Evolutionary conservation across 2,329 filamentous ascomycete species (phyloP), one percentile per base, ranked within the genome.

Genomic region (Cladophialophora bantiana): DNA sequence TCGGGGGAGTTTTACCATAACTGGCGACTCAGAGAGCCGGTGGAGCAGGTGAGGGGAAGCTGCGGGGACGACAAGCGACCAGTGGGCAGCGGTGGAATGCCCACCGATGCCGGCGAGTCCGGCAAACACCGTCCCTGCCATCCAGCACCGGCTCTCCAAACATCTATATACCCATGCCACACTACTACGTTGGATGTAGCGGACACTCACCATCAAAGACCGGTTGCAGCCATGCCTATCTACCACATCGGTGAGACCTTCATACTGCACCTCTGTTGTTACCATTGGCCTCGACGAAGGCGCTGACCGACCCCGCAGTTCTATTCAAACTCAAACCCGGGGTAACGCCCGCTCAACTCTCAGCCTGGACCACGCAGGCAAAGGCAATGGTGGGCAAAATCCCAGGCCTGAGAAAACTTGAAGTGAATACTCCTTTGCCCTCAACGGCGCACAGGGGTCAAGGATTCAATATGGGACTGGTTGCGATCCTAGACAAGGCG

Each of bases 401-500:
- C 62, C 80, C 81, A 6, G 69, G 79, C 12, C 70, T 82, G 45
- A 31, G 75, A 7, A 79, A 77, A 50, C 62, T 82, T 4, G 74
- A 81, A 65, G 69, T 76, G 20, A 75, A 75, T 40, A 67, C 71
- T 7, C 80, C 81, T 3, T 68, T 82, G 20, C 74, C 78, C 0
- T 76, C 78, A 31, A 80, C 78, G 13, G 77, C 81, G 4, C 74
- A 78, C 36, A 76, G 81, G 42, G 77, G 79, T 20, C 77, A 82
- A 61, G 82, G 81, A 0, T 83, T 78, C 64, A 74, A 83, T 71
- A 77, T 81, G 75, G 81, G 78, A 2, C 67, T 83, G 10, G 77
- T 83, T n/a, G 81, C 81, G 4, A 75, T 82, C 5, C 65, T 83
- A 70, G 81, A 83, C 68, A 79, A 78, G 50, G 67, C 77, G 2